Conservation (phyloP, 2,329 filamentous ascomycete species). For the Hypoxylon sp. region DNA sequence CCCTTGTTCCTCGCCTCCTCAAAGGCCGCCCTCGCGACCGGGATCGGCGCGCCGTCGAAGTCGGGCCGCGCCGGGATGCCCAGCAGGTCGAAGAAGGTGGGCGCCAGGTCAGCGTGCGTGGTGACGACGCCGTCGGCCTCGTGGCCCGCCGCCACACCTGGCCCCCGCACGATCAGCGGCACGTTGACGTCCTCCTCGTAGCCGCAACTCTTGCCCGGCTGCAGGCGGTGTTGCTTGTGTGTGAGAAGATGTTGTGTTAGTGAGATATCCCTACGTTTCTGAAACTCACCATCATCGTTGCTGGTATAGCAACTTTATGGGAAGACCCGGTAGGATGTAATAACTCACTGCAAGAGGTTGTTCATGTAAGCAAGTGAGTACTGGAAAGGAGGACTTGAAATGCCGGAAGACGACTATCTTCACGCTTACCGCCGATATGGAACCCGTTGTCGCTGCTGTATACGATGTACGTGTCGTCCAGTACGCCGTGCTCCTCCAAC, state of each 20-base stretch:
- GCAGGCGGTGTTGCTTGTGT: constrained; percentile 66
- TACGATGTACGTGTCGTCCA: constrained; percentile 67
- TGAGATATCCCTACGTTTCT: too few relatives aligned
- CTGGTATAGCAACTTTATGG: too few relatives aligned
- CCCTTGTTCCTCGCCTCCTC: constrained; percentile 16
- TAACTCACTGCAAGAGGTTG: too few relatives aligned
- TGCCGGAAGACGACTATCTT: too few relatives aligned
- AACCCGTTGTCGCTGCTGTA: constrained; percentile 68
- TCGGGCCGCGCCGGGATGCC: constrained; percentile 52
- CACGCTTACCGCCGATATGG: constrained; percentile 64
- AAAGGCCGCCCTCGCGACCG: constrained; percentile 46
- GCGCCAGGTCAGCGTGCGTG: constrained; percentile 63
- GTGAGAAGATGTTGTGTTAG: too few relatives aligned
- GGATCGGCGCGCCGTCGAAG: constrained; percentile 61
- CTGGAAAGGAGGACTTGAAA: too few relatives aligned
- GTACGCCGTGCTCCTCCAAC: constrained; percentile 60
- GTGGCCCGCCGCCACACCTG: constrained; percentile 56
- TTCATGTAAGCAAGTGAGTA: too few relatives aligned
- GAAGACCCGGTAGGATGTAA: too few relatives aligned
- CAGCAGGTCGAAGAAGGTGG: constrained; percentile 58
- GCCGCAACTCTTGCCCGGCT: constrained; percentile 64
- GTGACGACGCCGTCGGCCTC: constrained; percentile 55
- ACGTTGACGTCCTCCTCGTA: constrained; percentile 68
- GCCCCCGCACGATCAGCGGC: constrained; percentile 66
- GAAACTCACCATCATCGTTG: too few relatives aligned